These are phyloP conservation scores for Aphanocladium album DNA, from an alignment of 2,329 filamentous ascomycete genomes.

Conservation along the genomic window DNA sequence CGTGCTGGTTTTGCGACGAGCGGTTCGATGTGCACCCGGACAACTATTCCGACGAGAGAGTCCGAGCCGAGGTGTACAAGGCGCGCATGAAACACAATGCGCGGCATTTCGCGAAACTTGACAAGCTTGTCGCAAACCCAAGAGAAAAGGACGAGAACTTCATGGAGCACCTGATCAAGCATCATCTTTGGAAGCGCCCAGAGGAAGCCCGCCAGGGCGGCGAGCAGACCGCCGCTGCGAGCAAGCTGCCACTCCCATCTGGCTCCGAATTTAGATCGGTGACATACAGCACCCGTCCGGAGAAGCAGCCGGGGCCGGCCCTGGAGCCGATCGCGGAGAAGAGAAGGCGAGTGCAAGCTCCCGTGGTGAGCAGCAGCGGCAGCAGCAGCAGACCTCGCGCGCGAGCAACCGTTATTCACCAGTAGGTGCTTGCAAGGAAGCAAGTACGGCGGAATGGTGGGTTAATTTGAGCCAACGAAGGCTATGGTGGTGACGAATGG, in stretches of 20 bases:
- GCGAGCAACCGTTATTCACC: no score
- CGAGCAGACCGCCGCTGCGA: background rate
- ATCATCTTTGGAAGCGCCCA: background rate
- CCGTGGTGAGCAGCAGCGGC: no score
- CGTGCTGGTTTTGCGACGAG: conserved; percentile 50
- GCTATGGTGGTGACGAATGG: no score
- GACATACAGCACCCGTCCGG: no score
- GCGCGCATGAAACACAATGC: conserved; percentile 47
- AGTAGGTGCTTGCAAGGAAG: no score
- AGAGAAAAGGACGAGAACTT: conserved; percentile 39
- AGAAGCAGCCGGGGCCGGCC: no score
- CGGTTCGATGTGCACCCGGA: conserved; percentile 23
- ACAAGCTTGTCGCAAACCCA: conserved; percentile 18
- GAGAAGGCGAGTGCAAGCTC: no score
- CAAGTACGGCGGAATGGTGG: no score
- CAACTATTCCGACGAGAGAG: conserved; percentile 4
- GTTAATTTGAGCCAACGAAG: no score
- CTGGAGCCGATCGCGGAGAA: background rate
- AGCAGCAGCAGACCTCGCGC: no score
- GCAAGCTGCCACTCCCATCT: no score
- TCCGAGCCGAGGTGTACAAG: background rate
- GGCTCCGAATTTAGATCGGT: no score
- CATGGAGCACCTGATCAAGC: conserved; percentile 30
- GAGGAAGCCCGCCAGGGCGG: background rate
- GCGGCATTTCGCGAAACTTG: conserved; percentile 33